Percentiles rank a stretch among this genome's conserved stretches.
These are phyloP conservation scores for Tylopilus vinaceipallidus DNA, from an alignment of 768 basidiomycete species.

Conservation along the genomic window DNA sequence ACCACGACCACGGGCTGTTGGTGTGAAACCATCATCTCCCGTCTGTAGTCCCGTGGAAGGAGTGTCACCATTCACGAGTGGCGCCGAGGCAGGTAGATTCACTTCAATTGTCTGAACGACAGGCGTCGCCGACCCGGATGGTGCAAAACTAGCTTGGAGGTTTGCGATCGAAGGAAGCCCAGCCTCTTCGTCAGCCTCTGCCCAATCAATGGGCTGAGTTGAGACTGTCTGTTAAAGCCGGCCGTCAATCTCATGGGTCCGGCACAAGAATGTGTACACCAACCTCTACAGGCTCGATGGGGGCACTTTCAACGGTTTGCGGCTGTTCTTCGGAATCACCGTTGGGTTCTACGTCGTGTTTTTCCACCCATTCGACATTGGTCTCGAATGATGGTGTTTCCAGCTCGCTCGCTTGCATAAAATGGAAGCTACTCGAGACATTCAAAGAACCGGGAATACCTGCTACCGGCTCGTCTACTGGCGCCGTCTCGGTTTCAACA, in stretches of 20 bases:
- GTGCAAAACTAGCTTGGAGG: slow-evolving; percentile 74
- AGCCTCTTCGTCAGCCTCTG: slow-evolving; percentile 69
- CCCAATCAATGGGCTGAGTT: slow-evolving; percentile 68
- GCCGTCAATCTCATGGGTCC: neutral
- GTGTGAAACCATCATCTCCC: slow-evolving; percentile 67
- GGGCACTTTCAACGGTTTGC: slow-evolving; percentile 7
- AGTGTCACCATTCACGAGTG: slow-evolving; percentile 21
- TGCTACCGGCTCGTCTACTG: slow-evolving; percentile 32
- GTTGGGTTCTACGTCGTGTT: slow-evolving; percentile 35
- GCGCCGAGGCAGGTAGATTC: slow-evolving; percentile 23
- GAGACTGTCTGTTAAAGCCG: slow-evolving; percentile 15
- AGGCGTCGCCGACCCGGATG: slow-evolving; percentile 71
- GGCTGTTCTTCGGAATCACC: slow-evolving; percentile 16
- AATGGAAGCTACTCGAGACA: slow-evolving; percentile 63
- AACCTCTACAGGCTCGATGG: slow-evolving; percentile 30
- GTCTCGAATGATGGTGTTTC: slow-evolving; percentile 54
- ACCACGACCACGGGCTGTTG: slow-evolving; percentile 43
- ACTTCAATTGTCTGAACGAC: slow-evolving; percentile 36
- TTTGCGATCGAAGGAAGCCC: slow-evolving; percentile 76
- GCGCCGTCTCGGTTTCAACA: slow-evolving; percentile 31
- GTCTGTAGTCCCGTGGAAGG: slow-evolving; percentile 19
- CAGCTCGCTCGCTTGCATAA: slow-evolving; percentile 81
- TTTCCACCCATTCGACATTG: slow-evolving; percentile 56
- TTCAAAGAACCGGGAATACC: slow-evolving; percentile 39
- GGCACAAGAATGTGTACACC: slow-evolving; percentile 13